phyloP scores from a whole-genome alignment of 2,329 filamentous ascomycete species.

The Fusarium sp. region DNA sequence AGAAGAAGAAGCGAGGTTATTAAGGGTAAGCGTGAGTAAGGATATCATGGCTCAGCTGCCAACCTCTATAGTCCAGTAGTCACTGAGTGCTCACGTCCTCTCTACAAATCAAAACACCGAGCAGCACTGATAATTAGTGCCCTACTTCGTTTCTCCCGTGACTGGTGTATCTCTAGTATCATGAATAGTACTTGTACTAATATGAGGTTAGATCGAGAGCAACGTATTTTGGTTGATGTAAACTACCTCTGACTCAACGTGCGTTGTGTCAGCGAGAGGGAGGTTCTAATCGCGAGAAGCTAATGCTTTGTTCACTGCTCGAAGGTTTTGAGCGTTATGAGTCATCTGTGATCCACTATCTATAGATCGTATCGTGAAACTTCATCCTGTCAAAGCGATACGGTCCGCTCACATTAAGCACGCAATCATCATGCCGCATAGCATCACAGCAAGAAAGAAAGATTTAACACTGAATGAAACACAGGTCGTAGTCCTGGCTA shows the following conservation, averaged over 20 bases:
- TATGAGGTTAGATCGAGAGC: background rate
- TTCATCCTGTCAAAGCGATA: background rate
- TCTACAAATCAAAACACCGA: no score
- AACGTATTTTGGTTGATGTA: background rate
- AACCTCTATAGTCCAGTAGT: background rate
- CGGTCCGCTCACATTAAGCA: no score
- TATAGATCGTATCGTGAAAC: background rate
- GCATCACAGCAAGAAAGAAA: background rate
- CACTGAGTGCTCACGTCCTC: background rate
- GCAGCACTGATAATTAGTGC: rapidly evolving
- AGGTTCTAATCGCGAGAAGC: background rate
- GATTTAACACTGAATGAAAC: rapidly evolving
- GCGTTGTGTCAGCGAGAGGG: rapidly evolving
- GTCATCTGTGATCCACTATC: background rate
- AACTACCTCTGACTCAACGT: background rate
- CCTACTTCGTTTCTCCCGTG: constrained; percentile 15
- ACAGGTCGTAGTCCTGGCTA: background rate
- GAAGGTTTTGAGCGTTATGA: background rate
- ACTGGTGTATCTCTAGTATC: constrained; percentile 28
- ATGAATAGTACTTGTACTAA: constrained; percentile 29
- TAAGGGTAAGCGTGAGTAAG: no score
- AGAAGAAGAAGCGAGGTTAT: background rate
- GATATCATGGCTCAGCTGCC: background rate
- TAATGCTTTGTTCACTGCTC: no score
- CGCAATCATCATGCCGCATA: background rate